Conservation (phyloP, 2,329 filamentous ascomycete species). For the Ophiocordyceps camponoti-floridani region DNA sequence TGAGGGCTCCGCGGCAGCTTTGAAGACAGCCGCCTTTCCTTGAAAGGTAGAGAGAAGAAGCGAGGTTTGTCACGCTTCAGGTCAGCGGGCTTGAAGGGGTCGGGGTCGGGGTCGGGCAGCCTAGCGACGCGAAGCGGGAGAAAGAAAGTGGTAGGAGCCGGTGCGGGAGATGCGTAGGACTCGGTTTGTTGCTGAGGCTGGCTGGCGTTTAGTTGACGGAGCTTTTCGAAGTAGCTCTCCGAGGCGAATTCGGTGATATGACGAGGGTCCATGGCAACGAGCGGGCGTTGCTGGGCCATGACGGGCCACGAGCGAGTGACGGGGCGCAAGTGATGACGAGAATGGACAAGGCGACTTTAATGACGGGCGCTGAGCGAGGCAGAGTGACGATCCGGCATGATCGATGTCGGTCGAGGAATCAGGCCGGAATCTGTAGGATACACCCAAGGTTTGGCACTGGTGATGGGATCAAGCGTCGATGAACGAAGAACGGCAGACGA, state of each 20-base stretch:
- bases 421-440: background rate
- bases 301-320: conserved; percentile 2
- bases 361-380: conserved; percentile 6
- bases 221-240: conserved; percentile 43
- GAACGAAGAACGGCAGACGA: background rate
- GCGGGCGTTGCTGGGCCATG: conserved; percentile 16
- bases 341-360: conserved; percentile 14
- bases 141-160: conserved; percentile 18
- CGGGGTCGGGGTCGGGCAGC: conserved; percentile 12
- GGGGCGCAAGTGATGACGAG: conserved; percentile 4
- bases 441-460: background rate
- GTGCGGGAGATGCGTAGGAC: conserved; percentile 5
- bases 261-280: conserved; percentile 36
- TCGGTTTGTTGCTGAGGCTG: conserved; percentile 19
- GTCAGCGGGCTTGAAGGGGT: conserved; percentile 12
- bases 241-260: conserved; percentile 51
- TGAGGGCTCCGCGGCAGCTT: conserved; percentile 10
- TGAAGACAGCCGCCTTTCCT: conserved; percentile 17
- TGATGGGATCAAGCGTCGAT: too few relatives aligned
- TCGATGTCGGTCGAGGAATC: background rate
- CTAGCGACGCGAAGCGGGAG: conserved; percentile 28
- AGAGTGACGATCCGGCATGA: background rate
- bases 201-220: conserved; percentile 31
- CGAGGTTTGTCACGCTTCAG: conserved; percentile 23
- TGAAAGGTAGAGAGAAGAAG: conserved; percentile 22